Base-by-base conservation (phyloP, 2,329 filamentous ascomycete species). In the Fusarium newnesense region DNA sequence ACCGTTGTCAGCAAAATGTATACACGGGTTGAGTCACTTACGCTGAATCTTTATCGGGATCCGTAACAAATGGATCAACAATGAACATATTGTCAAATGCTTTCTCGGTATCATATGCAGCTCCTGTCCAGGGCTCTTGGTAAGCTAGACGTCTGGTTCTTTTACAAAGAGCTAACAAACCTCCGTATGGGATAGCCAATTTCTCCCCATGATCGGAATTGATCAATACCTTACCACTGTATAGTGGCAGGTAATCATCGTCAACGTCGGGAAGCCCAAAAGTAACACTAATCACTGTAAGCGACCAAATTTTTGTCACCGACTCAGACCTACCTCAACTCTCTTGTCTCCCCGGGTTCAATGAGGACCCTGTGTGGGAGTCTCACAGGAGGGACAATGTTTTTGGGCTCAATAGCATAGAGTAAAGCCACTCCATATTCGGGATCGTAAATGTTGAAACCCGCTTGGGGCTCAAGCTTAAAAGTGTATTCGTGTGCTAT, bases 161-260 rank as follows among this genome's bases (percentile, higher is more conserved):
- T 50, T 24, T 9, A 10, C n/a, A 34, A 19, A 50, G 30, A 24
- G 19, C 26, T 34, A 34, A 65, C 75, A 50, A 68, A 79, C 81
- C 81, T 76, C 80, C 81, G 53, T 86, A 86, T 2, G 84, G 84
- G 26, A 86, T 80, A 12, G 81, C 81, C 5, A 86, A 76, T 18
- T 79, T 71, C 60, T 86, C 85, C 12, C 81, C 81, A 40, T 83
- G 82, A 47, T 80, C 79, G n/a, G 82, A 82, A 9, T 77, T 78
- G 26, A 87, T 73, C 62, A 81, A 79, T 28, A 86, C 77, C 70
- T 85, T 85, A 26, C 85, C 85, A 43, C 83, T 81, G 65, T 86
- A 86, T 9, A 86, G 70, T 1, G 84, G 84, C 47, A 86, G 73
- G 46, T 77, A 76, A 30, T 81, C 78, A 24, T 82, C 81, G 30